Evolutionary conservation across 164 flowering plant species (phyloP).

Genomic region (Liriodendron chinense): DNA sequence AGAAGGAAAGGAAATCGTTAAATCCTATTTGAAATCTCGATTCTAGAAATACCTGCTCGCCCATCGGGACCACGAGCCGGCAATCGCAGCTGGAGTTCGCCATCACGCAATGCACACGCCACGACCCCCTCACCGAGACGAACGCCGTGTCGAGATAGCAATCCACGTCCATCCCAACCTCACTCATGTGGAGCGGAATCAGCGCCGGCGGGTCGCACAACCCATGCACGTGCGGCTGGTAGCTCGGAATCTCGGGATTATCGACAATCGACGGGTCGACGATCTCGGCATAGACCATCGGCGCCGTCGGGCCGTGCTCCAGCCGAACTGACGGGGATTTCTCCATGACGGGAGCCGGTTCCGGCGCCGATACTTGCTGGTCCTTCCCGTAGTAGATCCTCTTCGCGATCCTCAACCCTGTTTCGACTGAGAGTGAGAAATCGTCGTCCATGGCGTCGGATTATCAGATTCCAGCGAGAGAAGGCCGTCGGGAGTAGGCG

Average conservation of each 20-base stretch:
- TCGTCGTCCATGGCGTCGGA: neutral
- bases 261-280: conserved; percentile 76
- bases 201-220: conserved; percentile 90
- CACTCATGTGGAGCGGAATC: conserved; percentile 86
- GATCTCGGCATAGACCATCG: conserved; percentile 84
- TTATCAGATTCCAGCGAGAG: neutral
- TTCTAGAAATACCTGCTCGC: conserved; percentile 55
- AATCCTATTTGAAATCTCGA: neutral
- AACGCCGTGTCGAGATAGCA: conserved; percentile 66
- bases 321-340: conserved; percentile 13
- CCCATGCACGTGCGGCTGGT: conserved; percentile 95
- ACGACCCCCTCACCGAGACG: conserved; percentile 53
- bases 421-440: conserved; percentile 40
- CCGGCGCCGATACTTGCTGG: conserved; percentile 59
- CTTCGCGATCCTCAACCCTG: conserved; percentile 72
- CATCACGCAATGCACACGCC: conserved; percentile 93
- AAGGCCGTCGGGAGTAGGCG: neutral
- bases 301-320: conserved; percentile 55
- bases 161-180: conserved; percentile 47
- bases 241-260: conserved; percentile 95
- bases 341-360: conserved; percentile 42
- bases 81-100: conserved; percentile 65
- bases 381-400: conserved; percentile 78
- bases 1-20: neutral
- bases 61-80: conserved; percentile 73